Conservation (phyloP, 2,329 filamentous ascomycete species). For the Neurospora sp. region DNA sequence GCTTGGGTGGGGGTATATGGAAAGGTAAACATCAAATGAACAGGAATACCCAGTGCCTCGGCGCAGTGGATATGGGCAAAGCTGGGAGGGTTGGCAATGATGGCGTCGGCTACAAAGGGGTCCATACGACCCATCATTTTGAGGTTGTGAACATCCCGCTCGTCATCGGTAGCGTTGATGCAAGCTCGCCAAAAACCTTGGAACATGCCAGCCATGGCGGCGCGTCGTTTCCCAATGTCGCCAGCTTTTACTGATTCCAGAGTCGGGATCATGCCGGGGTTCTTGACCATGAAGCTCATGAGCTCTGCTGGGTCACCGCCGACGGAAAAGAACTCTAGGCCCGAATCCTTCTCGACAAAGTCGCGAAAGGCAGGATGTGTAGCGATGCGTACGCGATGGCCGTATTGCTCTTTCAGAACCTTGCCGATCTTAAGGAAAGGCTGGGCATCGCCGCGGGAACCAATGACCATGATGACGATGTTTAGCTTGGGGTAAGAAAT, state of each 20-base stretch:
- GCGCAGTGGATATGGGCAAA: slow-evolving; percentile 75
- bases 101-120: slow-evolving; percentile 63
- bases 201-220: slow-evolving; percentile 73
- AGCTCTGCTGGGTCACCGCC: slow-evolving; percentile 71
- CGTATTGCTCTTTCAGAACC: slow-evolving; percentile 58
- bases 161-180: slow-evolving; percentile 62
- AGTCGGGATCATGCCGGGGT: slow-evolving; percentile 66
- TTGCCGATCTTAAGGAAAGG: slow-evolving; percentile 69
- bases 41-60: slow-evolving; percentile 64
- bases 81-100: slow-evolving; percentile 73
- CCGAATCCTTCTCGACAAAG: slow-evolving; percentile 62
- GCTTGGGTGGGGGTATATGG: slow-evolving; percentile 66
- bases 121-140: slow-evolving; percentile 54
- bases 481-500: slow-evolving; percentile 47
- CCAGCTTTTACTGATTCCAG: slow-evolving; percentile 63
- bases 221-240: slow-evolving; percentile 57
- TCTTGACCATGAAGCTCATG: slow-evolving; percentile 86
- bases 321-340: slow-evolving; percentile 70
- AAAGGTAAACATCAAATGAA: slow-evolving; percentile 85
- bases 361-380: slow-evolving; percentile 70
- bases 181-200: slow-evolving; percentile 74
- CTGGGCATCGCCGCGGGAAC: slow-evolving; percentile 69
- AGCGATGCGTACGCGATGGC: slow-evolving; percentile 67
- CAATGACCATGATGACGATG: slow-evolving; percentile 77
- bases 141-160: slow-evolving; percentile 47